Conservation (phyloP, 139 green algal species). For the Chlorella sp. region DNA sequence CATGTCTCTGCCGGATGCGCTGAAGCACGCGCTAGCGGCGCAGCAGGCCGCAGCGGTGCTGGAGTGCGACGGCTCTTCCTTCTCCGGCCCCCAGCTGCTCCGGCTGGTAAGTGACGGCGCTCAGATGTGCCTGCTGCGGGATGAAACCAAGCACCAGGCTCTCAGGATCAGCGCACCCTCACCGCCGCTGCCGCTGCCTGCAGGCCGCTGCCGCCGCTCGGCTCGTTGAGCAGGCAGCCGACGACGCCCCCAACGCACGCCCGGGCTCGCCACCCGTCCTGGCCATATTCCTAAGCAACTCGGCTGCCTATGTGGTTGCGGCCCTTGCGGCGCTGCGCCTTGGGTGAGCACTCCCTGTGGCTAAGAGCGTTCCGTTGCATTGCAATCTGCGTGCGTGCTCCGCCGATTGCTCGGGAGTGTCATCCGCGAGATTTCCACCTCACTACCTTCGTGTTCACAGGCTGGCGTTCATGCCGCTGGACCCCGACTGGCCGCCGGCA, state of each 20-base stretch:
- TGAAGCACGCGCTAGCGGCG: too few species aligned
- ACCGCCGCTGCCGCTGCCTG: background rate
- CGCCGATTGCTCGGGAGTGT: background rate
- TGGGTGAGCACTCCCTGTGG: background rate
- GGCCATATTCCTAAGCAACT: constrained; percentile 40
- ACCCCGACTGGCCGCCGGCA: constrained; percentile 42
- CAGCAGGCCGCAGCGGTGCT: too few species aligned
- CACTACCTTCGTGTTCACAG: constrained; percentile 6
- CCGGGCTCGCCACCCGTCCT: background rate
- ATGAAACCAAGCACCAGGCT: too few species aligned
- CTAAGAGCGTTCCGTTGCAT: background rate
- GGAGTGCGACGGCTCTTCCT: too few species aligned
- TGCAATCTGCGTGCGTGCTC: background rate
- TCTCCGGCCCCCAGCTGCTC: background rate
- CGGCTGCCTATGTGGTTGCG: constrained; percentile 25
- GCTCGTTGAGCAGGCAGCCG: background rate
- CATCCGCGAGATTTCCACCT: background rate
- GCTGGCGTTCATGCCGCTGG: constrained; percentile 54
- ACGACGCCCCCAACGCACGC: background rate
- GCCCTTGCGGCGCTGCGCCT: constrained; percentile 20
- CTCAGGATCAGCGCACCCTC: background rate
- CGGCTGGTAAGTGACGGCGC: background rate
- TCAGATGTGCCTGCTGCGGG: background rate
- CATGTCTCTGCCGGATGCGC: too few species aligned
- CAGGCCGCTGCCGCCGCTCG: background rate